These are phyloP conservation scores for Globisporangium nodosum DNA, from an alignment of 352 stramenopile species.

Conservation along the genomic window DNA sequence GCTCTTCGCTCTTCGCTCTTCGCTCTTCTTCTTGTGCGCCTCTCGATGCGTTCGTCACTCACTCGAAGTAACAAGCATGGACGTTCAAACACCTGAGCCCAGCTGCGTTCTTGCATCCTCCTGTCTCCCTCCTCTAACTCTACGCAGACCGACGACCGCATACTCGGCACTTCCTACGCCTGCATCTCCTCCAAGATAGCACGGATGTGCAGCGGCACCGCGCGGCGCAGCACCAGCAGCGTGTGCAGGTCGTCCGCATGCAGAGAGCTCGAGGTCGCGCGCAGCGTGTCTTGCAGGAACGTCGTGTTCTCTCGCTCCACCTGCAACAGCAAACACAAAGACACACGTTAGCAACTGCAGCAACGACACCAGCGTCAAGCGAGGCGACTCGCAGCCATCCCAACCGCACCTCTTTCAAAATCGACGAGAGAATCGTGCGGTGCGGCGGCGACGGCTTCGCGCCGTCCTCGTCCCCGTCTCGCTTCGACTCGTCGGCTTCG, in stretches of 20 bases:
- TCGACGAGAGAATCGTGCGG: conserved; percentile 25
- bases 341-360: background rate
- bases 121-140: background rate
- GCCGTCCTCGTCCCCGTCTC: background rate
- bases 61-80: background rate
- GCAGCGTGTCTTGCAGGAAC: conserved; percentile 49
- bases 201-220: conserved; percentile 33
- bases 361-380: background rate
- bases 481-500: conserved; percentile 10
- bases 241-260: conserved; percentile 68
- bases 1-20: background rate
- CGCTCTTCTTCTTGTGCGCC: background rate
- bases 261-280: conserved; percentile 40
- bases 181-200: conserved; percentile 25
- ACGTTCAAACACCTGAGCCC: background rate
- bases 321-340: conserved; percentile 16
- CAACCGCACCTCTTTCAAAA: conserved; percentile 53
- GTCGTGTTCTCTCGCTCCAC: conserved; percentile 61
- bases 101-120: too few species aligned
- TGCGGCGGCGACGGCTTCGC: background rate
- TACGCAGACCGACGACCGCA: background rate
- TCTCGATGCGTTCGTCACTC: background rate
- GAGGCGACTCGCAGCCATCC: background rate
- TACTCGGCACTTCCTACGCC: background rate
- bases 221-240: conserved; percentile 44